Evolutionary conservation across 176 grass and related monocot species (phyloP), one percentile per base, ranked within the genome.

Genomic region (Oryza brachyantha): DNA sequence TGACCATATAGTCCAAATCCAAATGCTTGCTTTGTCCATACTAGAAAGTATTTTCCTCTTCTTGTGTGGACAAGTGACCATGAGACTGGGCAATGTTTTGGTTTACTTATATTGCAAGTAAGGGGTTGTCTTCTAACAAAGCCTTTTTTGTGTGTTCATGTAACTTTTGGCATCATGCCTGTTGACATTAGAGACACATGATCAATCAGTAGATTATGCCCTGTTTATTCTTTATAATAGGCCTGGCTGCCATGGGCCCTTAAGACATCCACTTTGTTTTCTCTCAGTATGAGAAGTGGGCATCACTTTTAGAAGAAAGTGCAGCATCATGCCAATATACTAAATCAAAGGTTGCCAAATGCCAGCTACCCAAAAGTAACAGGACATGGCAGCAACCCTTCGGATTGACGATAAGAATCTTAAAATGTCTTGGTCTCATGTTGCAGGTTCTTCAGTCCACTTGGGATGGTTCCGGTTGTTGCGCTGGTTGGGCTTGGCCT

Each of bases 391-490:
- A 54, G 57, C 43, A 54, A 78, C 39, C 39, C 55, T 72, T 78
- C 14, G 1, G 39, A 52, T 38, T 62, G 29, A 84, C 3, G 29
- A 72, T 41, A 72, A 62, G 66, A 50, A 85, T 78, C 57, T 52
- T 70, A 72, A 61, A 19, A 72, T 40, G 41, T 52, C 77, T 72
- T n/a, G 14, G 22, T 84, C 31, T 72, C 40, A 52, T 64, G 25
- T 55, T 85, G 66, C 90, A 97, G 93, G 79, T 97, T 97, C 86
- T 97, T 97, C 83, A 97, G 93, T 43, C 93, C 93, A 31, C 68
- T 97, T 50, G 93, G 93, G 45, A 97, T 97, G 93, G 93, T 93
- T 86, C 84, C 90, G 4, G 93, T 97, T 52, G 85, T 97, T 57
- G 79, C 93, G 5, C 59, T 97, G 54, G 85, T 88, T 3, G 93